These are phyloP conservation scores for Sphagnum contortum DNA, from an alignment of 225 moss, liverwort and hornwort species.

Conservation along the genomic window DNA sequence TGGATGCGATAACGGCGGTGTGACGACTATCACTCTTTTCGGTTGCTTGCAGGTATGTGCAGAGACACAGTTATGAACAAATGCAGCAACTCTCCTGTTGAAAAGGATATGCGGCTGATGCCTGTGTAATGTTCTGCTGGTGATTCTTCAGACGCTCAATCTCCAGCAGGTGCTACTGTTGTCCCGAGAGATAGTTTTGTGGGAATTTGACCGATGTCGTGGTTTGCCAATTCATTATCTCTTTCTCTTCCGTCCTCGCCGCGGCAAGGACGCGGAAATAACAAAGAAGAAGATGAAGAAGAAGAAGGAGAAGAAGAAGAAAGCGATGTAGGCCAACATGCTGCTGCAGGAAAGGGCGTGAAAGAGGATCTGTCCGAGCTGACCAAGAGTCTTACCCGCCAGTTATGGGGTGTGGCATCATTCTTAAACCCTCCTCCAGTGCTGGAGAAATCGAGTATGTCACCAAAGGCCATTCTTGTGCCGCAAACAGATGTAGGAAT, in stretches of 20 bases:
- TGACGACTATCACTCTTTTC: too few relatives aligned
- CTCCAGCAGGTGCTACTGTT: too few relatives aligned
- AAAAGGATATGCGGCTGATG: too few relatives aligned
- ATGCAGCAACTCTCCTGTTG: too few relatives aligned
- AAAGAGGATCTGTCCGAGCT: conserved; percentile 78
- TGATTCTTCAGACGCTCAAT: too few relatives aligned
- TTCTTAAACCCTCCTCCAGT: conserved; percentile 77
- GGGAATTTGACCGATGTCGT: conserved; percentile 44
- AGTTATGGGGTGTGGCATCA: conserved; percentile 90
- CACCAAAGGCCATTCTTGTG: conserved; percentile 7
- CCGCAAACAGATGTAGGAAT: too few relatives aligned
- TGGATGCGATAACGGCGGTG: too few relatives aligned
- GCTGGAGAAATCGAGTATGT: conserved; percentile 2
- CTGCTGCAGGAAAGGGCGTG: conserved; percentile 52
- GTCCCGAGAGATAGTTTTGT: too few relatives aligned
- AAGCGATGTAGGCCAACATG: conserved; percentile 21
- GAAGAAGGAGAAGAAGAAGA: conserved; percentile 27
- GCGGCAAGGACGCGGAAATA: conserved; percentile 1
- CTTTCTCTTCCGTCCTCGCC: conserved; percentile 24
- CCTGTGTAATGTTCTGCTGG: too few relatives aligned
- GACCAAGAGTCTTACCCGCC: conserved; percentile 69
- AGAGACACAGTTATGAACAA: too few relatives aligned
- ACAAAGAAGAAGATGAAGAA: conserved; percentile 11
- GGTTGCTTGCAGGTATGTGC: too few relatives aligned
- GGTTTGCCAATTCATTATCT: conserved; percentile 79